These are phyloP conservation scores for Lodderomyces orthopsilosis DNA, from an alignment of 1,139 yeast species.

Conservation along the genomic window DNA sequence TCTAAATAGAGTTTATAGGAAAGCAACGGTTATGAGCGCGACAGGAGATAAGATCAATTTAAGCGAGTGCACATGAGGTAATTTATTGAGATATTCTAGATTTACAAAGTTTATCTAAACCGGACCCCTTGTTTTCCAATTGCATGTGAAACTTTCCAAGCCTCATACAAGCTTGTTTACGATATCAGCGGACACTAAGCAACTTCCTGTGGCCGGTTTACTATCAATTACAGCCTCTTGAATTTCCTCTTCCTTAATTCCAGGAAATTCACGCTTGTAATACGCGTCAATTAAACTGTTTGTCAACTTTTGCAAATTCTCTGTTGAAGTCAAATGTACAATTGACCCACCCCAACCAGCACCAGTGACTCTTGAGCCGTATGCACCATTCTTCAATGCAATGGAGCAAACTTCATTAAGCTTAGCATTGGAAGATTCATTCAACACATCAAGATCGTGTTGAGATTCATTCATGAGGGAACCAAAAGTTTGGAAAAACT, in stretches of 20 bases:
- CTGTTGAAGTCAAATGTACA: slow-evolving; percentile 57
- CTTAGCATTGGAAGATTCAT: slow-evolving; percentile 56
- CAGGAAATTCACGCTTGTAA: slow-evolving; percentile 50
- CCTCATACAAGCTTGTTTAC: background rate
- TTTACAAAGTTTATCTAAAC: background rate
- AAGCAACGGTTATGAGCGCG: background rate
- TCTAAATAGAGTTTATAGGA: no score
- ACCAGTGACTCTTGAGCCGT: slow-evolving; percentile 71
- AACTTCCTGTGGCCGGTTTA: slow-evolving; percentile 60
- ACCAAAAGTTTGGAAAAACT: slow-evolving; percentile 47
- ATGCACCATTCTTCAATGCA: slow-evolving; percentile 56
- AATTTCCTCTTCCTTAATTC: slow-evolving; percentile 41
- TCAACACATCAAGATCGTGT: slow-evolving; percentile 44
- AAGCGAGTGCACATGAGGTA: background rate
- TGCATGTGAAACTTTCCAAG: background rate
- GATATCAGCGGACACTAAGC: slow-evolving; percentile 16
- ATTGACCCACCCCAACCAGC: slow-evolving; percentile 84
- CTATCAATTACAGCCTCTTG: slow-evolving; percentile 55
- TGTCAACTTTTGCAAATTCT: slow-evolving; percentile 42
- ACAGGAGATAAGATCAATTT: background rate
- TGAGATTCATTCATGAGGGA: slow-evolving; percentile 60
- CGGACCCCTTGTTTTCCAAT: background rate
- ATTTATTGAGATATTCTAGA: no score
- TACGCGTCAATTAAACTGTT: slow-evolving; percentile 48
- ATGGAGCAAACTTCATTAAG: slow-evolving; percentile 52